These are phyloP conservation scores for Backusella westeae DNA, from an alignment of 192 early-diverging fungal species.

Conservation along the genomic window DNA sequence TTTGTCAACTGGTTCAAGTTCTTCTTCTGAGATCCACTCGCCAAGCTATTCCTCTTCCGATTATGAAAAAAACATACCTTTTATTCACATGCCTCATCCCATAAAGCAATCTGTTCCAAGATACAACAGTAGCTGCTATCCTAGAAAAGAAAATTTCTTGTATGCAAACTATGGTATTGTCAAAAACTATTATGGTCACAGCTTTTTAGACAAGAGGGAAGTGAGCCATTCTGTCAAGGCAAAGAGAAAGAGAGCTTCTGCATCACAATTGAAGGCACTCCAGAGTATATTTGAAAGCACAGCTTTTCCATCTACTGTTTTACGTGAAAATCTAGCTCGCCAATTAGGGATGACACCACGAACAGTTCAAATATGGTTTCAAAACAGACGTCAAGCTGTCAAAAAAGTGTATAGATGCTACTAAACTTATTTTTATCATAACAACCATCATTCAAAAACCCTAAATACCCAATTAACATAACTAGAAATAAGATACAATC, in stretches of 20 bases:
- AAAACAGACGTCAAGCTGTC: constrained; percentile 63
- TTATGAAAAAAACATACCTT: neutral
- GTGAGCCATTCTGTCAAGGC: neutral
- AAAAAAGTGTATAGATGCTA: constrained; percentile 10
- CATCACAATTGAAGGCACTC: neutral
- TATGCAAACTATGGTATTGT: neutral
- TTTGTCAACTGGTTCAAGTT: neutral
- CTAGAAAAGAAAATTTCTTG: neutral
- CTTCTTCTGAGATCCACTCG: neutral
- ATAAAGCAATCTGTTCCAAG: neutral
- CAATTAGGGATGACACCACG: constrained; percentile 67
- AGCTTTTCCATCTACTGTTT: constrained; percentile 1
- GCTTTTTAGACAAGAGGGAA: neutral
- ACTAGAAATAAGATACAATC: neutral
- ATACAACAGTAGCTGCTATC: neutral
- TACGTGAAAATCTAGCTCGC: constrained; percentile 37
- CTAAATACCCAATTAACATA: neutral
- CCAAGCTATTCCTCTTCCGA: neutral
- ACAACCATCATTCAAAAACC: neutral
- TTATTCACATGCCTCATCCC: neutral
- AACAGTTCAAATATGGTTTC: constrained; percentile 84
- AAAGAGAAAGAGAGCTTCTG: constrained; percentile 9
- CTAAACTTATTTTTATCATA: neutral
- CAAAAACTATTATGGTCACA: neutral
- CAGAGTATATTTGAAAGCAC: constrained; percentile 12